These are phyloP conservation scores for Sporobolomyces pararoseus DNA, from an alignment of 768 basidiomycete species.

Conservation along the genomic window DNA sequence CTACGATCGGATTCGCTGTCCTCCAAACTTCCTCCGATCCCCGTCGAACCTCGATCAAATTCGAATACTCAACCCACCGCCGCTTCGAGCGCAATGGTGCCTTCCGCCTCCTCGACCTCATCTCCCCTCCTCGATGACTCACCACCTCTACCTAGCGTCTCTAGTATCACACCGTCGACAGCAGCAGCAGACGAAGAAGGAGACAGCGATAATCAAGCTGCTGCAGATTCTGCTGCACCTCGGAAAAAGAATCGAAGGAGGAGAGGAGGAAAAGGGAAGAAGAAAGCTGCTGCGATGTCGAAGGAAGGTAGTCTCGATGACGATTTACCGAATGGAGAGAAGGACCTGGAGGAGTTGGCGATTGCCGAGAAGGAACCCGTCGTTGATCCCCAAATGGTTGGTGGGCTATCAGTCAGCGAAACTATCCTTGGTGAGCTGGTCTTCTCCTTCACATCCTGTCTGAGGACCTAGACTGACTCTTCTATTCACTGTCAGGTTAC, in stretches of 20 bases:
- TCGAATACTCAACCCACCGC: not conserved
- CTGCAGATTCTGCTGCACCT: constrained; percentile 37
- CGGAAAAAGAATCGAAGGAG: constrained; percentile 36
- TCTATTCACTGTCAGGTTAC: constrained; percentile 59
- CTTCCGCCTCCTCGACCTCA: not conserved
- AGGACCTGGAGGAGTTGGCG: constrained; percentile 21
- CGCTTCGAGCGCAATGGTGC: not conserved
- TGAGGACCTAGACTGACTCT: not conserved
- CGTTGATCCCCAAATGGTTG: constrained; percentile 45
- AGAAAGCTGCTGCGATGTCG: constrained; percentile 31
- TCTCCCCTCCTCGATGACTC: constrained; percentile 13
- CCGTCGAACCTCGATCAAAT: not conserved
- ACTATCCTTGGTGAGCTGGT: constrained; percentile 50
- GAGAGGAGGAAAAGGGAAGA: constrained; percentile 38
- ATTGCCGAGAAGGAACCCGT: constrained; percentile 37
- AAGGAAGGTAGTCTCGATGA: constrained; percentile 24
- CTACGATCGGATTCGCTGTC: not conserved
- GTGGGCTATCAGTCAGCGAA: constrained; percentile 49
- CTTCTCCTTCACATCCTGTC: not conserved
- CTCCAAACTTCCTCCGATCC: not conserved
- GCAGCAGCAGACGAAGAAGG: constrained; percentile 47
- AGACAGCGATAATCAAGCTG: constrained; percentile 48
- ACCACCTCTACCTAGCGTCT: constrained; percentile 6
- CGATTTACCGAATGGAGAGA: constrained; percentile 25
- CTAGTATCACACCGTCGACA: too few relatives aligned